Base-by-base conservation (phyloP, 768 basidiomycete species). In the Termitomyces sp. region DNA sequence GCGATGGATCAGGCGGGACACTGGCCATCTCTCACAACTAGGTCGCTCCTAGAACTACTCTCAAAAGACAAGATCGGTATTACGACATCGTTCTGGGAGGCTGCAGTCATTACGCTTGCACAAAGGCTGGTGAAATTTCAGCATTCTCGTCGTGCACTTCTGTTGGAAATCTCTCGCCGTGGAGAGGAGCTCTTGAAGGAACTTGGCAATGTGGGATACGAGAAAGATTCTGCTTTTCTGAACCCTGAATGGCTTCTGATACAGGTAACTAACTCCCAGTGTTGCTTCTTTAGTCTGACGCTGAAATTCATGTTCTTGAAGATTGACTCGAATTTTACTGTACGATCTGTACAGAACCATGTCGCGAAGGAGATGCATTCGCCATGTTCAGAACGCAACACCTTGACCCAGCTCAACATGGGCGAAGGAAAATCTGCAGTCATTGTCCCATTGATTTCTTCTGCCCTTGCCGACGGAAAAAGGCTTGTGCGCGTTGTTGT, bases 341-440 rank as follows among this genome's bases (percentile, higher is more conserved):
- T 73, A 27, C 78, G 82, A 5, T 68, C 70, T 0, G 61, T 82
- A 16, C 82, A 84, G 56, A 65, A 66, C 0, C 50, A 64, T 0
- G 66, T 83, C 9, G 77, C 81, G 1, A 50, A 61, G 4, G 73
- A 81, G 48, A 83, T 84, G 82, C 77, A 79, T 23, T 52, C 63
- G 0, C 81, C 83, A 0, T 54, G 53, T 1, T 71, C 66, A 0
- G 56, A 59, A 2, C 16, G 59, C 6, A 84, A 78, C 46, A 74
- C 75, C 0, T 64, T 72, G 6, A 67, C 79, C 25, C 82, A 83
- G 40, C 73, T 83, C 14, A 82, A 84, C 48, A 84, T 84, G 82
- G 82, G 82, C 2, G 82, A 84, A 53, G 83, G 82, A 1, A 82
- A 84, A 57, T 75, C 79, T 11, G 71, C 74, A 3, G 80, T 81